phyloP scores from a whole-genome alignment of 2,329 filamentous ascomycete species.

The Penicillium sp. region DNA sequence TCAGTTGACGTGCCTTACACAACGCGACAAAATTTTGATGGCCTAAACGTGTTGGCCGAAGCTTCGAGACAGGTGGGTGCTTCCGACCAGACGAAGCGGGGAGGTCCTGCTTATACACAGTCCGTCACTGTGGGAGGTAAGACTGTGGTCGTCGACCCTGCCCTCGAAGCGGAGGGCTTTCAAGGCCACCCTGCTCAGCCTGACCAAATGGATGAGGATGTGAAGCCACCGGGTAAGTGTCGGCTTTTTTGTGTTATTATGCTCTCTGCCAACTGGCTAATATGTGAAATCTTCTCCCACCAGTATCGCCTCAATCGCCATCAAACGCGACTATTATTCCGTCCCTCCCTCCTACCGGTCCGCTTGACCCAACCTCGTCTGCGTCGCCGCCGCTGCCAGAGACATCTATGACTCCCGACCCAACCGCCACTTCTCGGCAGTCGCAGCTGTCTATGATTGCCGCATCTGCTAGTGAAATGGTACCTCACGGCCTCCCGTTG shows the following conservation, averaged over 20 bases:
- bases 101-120: constrained; percentile 43
- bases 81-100: constrained; percentile 51
- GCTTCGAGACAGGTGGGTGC: constrained; percentile 78
- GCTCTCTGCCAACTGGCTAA: constrained; percentile 22
- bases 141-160: constrained; percentile 49
- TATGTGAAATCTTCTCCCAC: constrained; percentile 8
- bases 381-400: constrained; percentile 41
- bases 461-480: constrained; percentile 52
- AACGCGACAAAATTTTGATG: constrained; percentile 70
- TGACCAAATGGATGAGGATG: constrained; percentile 34
- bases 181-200: constrained; percentile 37
- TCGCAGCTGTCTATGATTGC: constrained; percentile 53
- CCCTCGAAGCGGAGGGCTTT: constrained; percentile 47
- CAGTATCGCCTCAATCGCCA: constrained; percentile 38
- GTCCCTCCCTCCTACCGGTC: constrained; percentile 37
- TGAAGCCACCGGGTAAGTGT: constrained; percentile 30
- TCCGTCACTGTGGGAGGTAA: constrained; percentile 47
- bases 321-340: constrained; percentile 35
- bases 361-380: constrained; percentile 37
- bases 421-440: constrained; percentile 43
- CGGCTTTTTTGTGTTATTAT: constrained; percentile 11
- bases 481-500: constrained; percentile 43
- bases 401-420: constrained; percentile 41
- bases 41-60: constrained; percentile 84
- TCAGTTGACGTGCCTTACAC: constrained; percentile 49